Evolutionary conservation across 1,284 basidiomycete species (phyloP), one percentile per base, ranked within the genome.

Genomic region (Cerrena zonata): DNA sequence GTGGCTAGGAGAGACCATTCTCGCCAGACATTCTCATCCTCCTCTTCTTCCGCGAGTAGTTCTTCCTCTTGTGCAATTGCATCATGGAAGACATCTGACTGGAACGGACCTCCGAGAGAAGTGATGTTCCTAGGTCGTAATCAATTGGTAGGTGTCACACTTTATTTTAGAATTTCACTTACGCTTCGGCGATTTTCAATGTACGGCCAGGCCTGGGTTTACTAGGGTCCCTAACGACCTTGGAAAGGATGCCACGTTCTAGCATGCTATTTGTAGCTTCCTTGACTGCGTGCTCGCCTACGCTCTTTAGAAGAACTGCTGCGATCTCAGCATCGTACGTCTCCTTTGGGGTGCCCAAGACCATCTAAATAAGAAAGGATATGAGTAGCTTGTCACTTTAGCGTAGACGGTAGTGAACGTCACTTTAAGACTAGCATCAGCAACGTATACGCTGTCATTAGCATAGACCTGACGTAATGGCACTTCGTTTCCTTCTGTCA

Each of bases 341-440:
- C 47, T 84, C 84, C 51, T 74, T 71, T 0, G 87, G 82, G 1
- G 84, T 86, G 2, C 85, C 81, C 39, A 92, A 74, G 3, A 80
- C 77, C 84, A 93, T 87, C 91, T 91, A 57, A 12, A 54, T 50
- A 55, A 52, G 40, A 15, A 45, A 7, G 30, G 30, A 15, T 26
- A 21, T 44, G 25, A 48, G 19, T 49, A 10, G 12, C 43, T 36
- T 18, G 5, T 3, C 24, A 7, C 24, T 7, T 42, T 5, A 4
- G 15, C 41, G 41, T n/a, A n/a, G n/a, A n/a, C n/a, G n/a, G n/a
- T n/a, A n/a, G n/a, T n/a, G n/a, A n/a, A n/a, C n/a, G n/a, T n/a
- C 58, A 85, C 89, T 79, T 91, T 91, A 25, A 91, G 61, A 1
- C 79, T 78, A 13, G 80, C 73, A 56, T 90, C 84, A 1, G 85